phyloP scores from a whole-genome alignment of 140 eudicot genomes.

The Eryngium alpinum region DNA sequence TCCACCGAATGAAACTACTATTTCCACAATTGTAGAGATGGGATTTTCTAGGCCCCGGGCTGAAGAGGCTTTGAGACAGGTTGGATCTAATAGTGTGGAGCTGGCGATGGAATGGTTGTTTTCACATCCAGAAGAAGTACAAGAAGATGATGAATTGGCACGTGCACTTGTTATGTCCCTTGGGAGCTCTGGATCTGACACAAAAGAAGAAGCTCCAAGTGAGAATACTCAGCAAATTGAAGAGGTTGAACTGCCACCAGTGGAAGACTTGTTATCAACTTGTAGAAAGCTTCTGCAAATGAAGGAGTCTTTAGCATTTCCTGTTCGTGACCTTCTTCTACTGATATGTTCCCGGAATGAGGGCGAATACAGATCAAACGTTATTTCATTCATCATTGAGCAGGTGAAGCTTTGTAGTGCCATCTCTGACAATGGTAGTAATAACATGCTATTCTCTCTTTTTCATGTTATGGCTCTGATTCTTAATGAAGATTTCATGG shows the following conservation, averaged over 20 bases:
- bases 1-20: slow-evolving; percentile 89
- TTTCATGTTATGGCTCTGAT: slow-evolving; percentile 89
- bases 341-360: slow-evolving; percentile 89
- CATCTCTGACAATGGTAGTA: slow-evolving; percentile 48
- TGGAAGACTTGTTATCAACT: slow-evolving; percentile 65
- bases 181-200: slow-evolving; percentile 69
- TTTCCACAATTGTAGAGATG: slow-evolving; percentile 92
- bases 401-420: slow-evolving; percentile 70
- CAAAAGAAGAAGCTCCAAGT: slow-evolving; percentile 48
- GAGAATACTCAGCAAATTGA: slow-evolving; percentile 53
- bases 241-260: slow-evolving; percentile 82
- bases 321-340: slow-evolving; percentile 81
- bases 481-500: slow-evolving; percentile 75
- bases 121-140: slow-evolving; percentile 89
- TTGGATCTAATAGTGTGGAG: slow-evolving; percentile 94
- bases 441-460: slow-evolving; percentile 57
- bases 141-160: slow-evolving; percentile 97
- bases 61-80: slow-evolving; percentile 95
- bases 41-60: slow-evolving; percentile 93
- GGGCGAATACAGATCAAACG: slow-evolving; percentile 67
- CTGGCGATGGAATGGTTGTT: slow-evolving; percentile 98
- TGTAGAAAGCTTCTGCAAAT: slow-evolving; percentile 73
- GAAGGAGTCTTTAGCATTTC: slow-evolving; percentile 78
- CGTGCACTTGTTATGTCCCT: slow-evolving; percentile 99
- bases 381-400: slow-evolving; percentile 62